Conservation (phyloP, 2,329 filamentous ascomycete species). For the Gliomastix tumulicola region DNA sequence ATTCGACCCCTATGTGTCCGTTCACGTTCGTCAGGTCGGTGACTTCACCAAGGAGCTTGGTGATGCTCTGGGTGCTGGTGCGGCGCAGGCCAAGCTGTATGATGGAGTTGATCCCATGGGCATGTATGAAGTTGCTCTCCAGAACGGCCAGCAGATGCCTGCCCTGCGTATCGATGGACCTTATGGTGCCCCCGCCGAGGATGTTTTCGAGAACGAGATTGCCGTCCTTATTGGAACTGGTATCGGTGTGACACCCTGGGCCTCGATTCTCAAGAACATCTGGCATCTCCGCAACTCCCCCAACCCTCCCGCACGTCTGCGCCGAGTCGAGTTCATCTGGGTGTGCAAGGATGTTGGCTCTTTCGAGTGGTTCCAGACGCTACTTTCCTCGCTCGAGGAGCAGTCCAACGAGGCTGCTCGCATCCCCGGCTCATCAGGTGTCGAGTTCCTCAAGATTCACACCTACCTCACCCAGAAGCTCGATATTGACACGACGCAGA, state of each 20-base stretch:
- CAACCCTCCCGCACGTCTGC: conserved; percentile 81
- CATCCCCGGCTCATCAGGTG: conserved; percentile 57
- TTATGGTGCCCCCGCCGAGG: conserved; percentile 93
- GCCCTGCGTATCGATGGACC: conserved; percentile 85
- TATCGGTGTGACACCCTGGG: conserved; percentile 84
- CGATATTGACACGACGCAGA: conserved; percentile 86
- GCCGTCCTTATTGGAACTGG: conserved; percentile 80
- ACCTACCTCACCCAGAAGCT: conserved; percentile 94
- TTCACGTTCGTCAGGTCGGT: conserved; percentile 93
- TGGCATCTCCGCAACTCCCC: conserved; percentile 91
- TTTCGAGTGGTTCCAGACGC: conserved; percentile 98
- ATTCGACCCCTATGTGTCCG: conserved; percentile 87
- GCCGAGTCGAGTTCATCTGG: conserved; percentile 98
- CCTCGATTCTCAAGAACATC: conserved; percentile 89
- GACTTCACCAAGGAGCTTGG: conserved; percentile 95
- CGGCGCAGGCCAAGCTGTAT: conserved; percentile 81
- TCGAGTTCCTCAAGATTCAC: conserved; percentile 94
- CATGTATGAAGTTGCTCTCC: conserved; percentile 95
- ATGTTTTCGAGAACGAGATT: conserved; percentile 92
- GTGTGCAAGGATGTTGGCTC: conserved; percentile 92
- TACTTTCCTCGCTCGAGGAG: conserved; percentile 82
- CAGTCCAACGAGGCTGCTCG: conserved; percentile 69
- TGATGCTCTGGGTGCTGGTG: conserved; percentile 86
- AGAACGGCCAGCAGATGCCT: conserved; percentile 92
- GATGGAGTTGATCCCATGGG: conserved; percentile 86